Conservation (phyloP, 2,329 filamentous ascomycete genomes). For the Escovopsis weberi region DNA sequence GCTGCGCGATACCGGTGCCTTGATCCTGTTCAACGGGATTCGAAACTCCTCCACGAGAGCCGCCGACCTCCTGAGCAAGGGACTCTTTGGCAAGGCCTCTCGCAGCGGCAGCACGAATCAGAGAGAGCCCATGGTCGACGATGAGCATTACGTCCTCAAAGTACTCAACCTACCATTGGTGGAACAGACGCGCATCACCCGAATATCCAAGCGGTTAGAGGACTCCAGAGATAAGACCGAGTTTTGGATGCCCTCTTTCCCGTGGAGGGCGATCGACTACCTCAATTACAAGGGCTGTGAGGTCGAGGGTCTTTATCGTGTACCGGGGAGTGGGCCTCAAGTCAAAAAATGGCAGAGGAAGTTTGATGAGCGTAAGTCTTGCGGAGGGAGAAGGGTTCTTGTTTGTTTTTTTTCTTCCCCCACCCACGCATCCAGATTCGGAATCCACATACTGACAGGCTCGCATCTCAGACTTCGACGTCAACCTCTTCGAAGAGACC, state of each 20-base stretch:
- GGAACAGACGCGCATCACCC: constrained; percentile 77
- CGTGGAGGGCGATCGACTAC: constrained; percentile 92
- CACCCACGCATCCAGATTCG: too few relatives aligned
- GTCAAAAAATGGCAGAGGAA: constrained; percentile 87
- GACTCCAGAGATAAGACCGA: constrained; percentile 89
- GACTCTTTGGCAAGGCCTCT: constrained; percentile 64
- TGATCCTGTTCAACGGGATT: constrained; percentile 55
- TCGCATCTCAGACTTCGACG: constrained; percentile 52
- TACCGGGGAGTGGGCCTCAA: constrained; percentile 79
- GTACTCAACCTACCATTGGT: constrained; percentile 77
- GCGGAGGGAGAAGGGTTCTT: not conserved
- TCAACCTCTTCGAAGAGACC: constrained; percentile 75
- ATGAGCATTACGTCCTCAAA: constrained; percentile 71
- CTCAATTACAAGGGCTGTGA: constrained; percentile 90
- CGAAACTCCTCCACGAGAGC: constrained; percentile 59
- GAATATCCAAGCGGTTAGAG: constrained; percentile 80
- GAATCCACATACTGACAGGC: constrained; percentile 7
- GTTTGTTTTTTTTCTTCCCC: not conserved
- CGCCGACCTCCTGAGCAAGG: constrained; percentile 69
- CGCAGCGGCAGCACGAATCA: constrained; percentile 58
- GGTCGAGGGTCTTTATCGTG: constrained; percentile 83
- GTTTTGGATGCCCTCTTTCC: constrained; percentile 96
- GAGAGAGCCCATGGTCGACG: constrained; percentile 51
- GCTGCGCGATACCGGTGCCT: constrained; percentile 46
- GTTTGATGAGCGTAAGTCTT: constrained; percentile 62